Evolutionary conservation across 129 eudicot species (phyloP), one percentile per base, ranked within the genome.

Genomic region (Sambucus nigra): DNA sequence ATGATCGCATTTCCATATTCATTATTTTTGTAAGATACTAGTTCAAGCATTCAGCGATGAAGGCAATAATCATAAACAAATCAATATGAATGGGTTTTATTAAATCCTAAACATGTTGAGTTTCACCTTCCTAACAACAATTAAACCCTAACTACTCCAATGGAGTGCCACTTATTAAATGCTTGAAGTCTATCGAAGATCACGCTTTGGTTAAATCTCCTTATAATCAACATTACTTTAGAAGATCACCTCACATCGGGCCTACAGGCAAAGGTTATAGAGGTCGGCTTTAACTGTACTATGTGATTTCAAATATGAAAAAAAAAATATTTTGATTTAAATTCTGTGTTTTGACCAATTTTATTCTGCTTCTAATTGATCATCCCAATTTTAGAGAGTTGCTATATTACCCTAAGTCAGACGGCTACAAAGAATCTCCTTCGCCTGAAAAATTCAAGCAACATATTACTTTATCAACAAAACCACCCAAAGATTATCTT

Each of bases 241-340:
- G 96, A 87, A 62, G 96, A 87, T 77, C 96, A 87, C 69, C 93
- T 87, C 68, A 79, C 96, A 5, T 76, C 88, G 42, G 49, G 73
- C 26, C 96, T 87, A 58, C 93, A 77, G 59, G 82, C 87, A 61
- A 87, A 76, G 74, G 88, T 79, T 67, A 93, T 93, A 51, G 85
- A 69, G 93, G 96, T 87, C 73, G 66, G 85, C 25, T 58, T 69
- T 55, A 31, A 15, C 15, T 35, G 12, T 41, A 35, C 40, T 51
- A 24, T 32, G 22, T 50, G 4, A 44, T 18, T 4, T 44, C 5
- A 61, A 25, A 20, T 9, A 19, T 55, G 59, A 21, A 3, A 24
- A 24, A 16, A 42, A 26, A 32, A 56, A 7, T n/a, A n/a, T 39
- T 42, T 7, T 19, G 29, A 45, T 27, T 59, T 44, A 7, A 5